Evolutionary conservation across 2,329 filamentous ascomycete species (phyloP).

Genomic region (Alternaria postmessia): DNA sequence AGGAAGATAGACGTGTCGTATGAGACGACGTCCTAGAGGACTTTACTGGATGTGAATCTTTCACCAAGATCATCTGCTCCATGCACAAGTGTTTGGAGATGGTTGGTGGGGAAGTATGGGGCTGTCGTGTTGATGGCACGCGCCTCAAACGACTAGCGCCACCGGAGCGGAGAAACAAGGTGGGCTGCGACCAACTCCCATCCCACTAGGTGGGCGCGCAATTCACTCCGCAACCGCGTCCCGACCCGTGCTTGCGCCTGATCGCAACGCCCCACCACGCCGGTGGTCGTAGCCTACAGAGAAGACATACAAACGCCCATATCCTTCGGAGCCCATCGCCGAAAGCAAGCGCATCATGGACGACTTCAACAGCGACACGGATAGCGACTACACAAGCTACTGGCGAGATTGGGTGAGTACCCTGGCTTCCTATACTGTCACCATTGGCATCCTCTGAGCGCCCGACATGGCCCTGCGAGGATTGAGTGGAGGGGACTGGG

Average conservation of each 20-base stretch:
- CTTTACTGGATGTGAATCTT: background rate
- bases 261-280: constrained; percentile 20
- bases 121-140: constrained; percentile 5
- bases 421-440: constrained; percentile 12
- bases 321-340: constrained; percentile 1
- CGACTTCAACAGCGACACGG: constrained; percentile 96
- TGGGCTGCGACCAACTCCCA: constrained; percentile 20
- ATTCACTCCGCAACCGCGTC: constrained; percentile 31
- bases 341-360: constrained; percentile 70
- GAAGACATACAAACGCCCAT: constrained; percentile 1
- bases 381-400: constrained; percentile 99
- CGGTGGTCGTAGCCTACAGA: constrained; percentile 19
- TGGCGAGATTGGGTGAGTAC: constrained; percentile 97
- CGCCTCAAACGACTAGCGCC: constrained; percentile 11
- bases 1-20: background rate
- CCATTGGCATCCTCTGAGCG: background rate
- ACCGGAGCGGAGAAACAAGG: constrained; percentile 23
- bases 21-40: background rate
- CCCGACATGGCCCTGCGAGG: constrained; percentile 6
- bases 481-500: background rate
- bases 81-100: background rate
- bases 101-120: constrained; percentile 13
- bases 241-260: constrained; percentile 21
- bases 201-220: constrained; percentile 31
- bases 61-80: background rate